Base-by-base conservation (phyloP, 495 filamentous ascomycete species). In the Xylaria telfairii region DNA sequence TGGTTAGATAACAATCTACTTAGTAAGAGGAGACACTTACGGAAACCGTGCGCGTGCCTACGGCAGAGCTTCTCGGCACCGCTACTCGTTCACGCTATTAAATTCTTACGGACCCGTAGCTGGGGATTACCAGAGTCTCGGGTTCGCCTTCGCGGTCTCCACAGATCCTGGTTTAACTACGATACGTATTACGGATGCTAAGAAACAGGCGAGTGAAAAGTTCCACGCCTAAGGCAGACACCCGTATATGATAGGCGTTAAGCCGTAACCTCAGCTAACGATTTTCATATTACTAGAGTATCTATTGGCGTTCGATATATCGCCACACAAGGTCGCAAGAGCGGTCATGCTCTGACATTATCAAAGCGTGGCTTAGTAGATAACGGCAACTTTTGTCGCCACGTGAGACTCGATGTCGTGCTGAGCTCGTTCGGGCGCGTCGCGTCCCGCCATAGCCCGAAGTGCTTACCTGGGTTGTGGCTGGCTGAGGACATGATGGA, bases 391-490 rank as follows among this genome's bases (percentile, higher is more conserved):
- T 47, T 47, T 47, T 19, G 21, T 21, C n/a, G n/a, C 46, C 51
- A 34, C 17, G n/a, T 34, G 13, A 8, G 12, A 34, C 32, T 21
- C 56, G 37, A 59, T 37, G 34, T 26, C 37, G 3, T 41, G 57
- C n/a, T 41, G 21, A 61, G 57, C 19, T 26, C 34, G 57, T n/a
- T n/a, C 37, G 9, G 37, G 57, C 57, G 57, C 32, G 21, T 26
- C 59, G 59, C 37, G 34, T 26, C 37, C n/a, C 59, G 59, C 59
- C 21, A 62, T 15, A 42, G 42, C 5, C 37, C 37, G 8, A 10
- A 61, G 19, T 28, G 59, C 59, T 62, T 62, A 62, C 37, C 37
- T 62, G 37, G 59, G 34, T 37, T 6, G 59, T 62, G 59, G 59
- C 59, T 62, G 37, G 59, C 59, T 62, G 59, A 62, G 13, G 37